phyloP scores from a whole-genome alignment of 768 basidiomycete species.

The Ramaria sp. region DNA sequence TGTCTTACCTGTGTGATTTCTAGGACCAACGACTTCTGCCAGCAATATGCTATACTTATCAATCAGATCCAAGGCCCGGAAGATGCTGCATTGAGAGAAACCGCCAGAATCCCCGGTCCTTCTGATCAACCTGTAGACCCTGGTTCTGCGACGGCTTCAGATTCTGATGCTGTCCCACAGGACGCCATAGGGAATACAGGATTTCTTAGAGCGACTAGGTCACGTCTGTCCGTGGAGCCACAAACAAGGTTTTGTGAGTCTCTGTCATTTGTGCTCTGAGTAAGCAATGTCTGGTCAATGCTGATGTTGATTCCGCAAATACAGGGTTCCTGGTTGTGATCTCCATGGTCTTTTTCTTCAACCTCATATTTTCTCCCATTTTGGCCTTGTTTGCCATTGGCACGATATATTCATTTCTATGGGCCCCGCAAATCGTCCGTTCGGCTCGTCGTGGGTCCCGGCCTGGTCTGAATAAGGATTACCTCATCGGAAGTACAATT shows the following conservation, averaged over 20 bases:
- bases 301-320: background rate
- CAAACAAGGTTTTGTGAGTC: constrained; percentile 61
- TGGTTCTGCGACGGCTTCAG: background rate
- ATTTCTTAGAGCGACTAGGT: constrained; percentile 39
- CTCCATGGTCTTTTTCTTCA: constrained; percentile 61
- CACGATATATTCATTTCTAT: constrained; percentile 66
- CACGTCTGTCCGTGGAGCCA: constrained; percentile 55
- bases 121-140: background rate
- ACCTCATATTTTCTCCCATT: constrained; percentile 58
- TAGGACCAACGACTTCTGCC: background rate
- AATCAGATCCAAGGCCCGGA: constrained; percentile 80
- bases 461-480: constrained; percentile 58
- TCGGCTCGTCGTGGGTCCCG: constrained; percentile 60
- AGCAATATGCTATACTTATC: constrained; percentile 81
- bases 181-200: background rate
- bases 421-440: constrained; percentile 78
- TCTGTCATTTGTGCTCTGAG: background rate
- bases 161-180: background rate
- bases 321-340: constrained; percentile 60
- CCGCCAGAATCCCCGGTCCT: background rate
- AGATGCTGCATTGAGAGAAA: constrained; percentile 24
- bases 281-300: background rate
- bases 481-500: constrained; percentile 66
- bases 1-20: background rate
- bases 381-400: constrained; percentile 58